Evolutionary conservation across 805 yeast genomes (phyloP), one percentile per base, ranked within the genome.

Genomic region (Kluyveromyces nonfermentans): DNA sequence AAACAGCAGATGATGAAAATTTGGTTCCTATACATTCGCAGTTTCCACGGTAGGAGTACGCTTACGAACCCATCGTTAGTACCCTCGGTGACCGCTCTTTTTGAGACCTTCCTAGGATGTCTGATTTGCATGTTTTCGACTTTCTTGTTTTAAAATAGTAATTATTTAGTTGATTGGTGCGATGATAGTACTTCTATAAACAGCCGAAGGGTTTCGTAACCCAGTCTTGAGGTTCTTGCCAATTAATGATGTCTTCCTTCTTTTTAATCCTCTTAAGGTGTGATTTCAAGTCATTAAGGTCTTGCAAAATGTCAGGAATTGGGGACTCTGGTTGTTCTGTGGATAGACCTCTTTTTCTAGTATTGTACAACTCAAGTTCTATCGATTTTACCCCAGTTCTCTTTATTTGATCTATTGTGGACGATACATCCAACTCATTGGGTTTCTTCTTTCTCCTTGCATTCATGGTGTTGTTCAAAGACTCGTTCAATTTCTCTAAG

Each of bases 41-140:
- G 93, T 83, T 82, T 83, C 89, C 90, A 77, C 93, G 93, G 89
- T 82, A 83, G 85, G 67, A 78, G 73, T 78, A 80, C 88, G 74
- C 68, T 69, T 69, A 67, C 67, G 87, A 82, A 81, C 89, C 89
- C 84, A 82, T 73, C 80, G 74, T 76, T 66, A 58, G 59, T 63
- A 61, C 52, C 82, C 78, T 67, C 87, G 70, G 88, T 83, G 89
- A 82, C 89, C 90, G 93, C 86, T 73, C 72, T 63, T 59, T 48
- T 42, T 48, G 66, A 62, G 75, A 72, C 85, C 90, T 82, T 83
- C 90, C 89, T 78, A 80, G 93, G 89, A 83, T 82, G 93, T 83
- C 93, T 82, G 93, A 83, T 78, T 51, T 42, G 33, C 43, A 42
- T 37, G 43, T 47, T 45, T 36, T 32, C 25, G 41, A 40, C 22